Evolutionary conservation across 148 eudicot species (phyloP).

Genomic region (Nepenthes mirabilis): DNA sequence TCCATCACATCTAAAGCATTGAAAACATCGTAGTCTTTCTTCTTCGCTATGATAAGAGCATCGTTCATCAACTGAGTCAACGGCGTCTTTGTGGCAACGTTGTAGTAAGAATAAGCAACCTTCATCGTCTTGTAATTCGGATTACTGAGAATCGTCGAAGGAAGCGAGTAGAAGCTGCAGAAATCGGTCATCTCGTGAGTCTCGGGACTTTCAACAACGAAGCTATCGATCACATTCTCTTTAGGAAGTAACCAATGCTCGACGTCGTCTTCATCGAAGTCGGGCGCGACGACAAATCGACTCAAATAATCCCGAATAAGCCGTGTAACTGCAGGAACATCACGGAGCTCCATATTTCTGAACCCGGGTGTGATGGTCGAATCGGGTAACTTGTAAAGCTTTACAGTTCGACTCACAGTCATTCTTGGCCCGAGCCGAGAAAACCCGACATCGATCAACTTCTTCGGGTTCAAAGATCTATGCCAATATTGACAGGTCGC

Average conservation of each 20-base stretch:
- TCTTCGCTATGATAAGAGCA: conserved; percentile 68
- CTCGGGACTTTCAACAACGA: conserved; percentile 64
- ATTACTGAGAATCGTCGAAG: conserved; percentile 70
- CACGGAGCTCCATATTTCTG: conserved; percentile 79
- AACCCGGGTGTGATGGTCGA: conserved; percentile 68
- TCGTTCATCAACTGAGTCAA: conserved; percentile 83
- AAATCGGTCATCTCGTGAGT: conserved; percentile 82
- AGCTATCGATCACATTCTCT: conserved; percentile 67
- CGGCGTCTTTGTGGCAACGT: conserved; percentile 76
- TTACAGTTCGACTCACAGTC: conserved; percentile 90
- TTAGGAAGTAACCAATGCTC: conserved; percentile 90
- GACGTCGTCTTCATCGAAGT: conserved; percentile 71
- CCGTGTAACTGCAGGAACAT: conserved; percentile 82
- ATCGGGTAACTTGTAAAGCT: conserved; percentile 73
- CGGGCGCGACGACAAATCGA: conserved; percentile 67
- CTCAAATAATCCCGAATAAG: conserved; percentile 56
- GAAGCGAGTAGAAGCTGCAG: conserved; percentile 83
- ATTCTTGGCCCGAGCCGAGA: conserved; percentile 89
- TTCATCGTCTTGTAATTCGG: conserved; percentile 48
- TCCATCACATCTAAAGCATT: conserved; percentile 88
- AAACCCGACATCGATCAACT: conserved; percentile 86
- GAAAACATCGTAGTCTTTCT: conserved; percentile 73
- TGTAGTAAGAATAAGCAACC: conserved; percentile 87
- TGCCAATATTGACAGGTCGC: conserved; percentile 93
- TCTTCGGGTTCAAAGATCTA: conserved; percentile 73